Base-by-base conservation (phyloP, 768 basidiomycete genomes). In the Xerocomellus intermedius region DNA sequence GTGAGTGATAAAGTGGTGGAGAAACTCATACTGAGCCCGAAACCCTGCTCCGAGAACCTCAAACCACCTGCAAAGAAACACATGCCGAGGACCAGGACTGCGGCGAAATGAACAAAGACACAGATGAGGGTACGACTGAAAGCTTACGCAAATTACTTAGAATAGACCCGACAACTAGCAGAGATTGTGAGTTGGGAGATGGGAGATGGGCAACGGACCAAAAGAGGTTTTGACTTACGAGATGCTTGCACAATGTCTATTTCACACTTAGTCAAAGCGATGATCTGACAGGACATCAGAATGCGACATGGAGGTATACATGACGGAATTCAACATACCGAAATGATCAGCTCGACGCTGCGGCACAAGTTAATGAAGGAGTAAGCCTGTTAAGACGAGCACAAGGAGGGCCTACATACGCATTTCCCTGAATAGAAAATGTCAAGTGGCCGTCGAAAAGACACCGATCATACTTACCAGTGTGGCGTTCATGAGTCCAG, bases 401-500 rank as follows among this genome's bases (percentile, higher is more conserved):
- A 21, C 12, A 24, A 28, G n/a, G 32, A 42, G 12, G 19, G 13
- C 12, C 3, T 10, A 63, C 68, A 55, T 54, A 69, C 69, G 68
- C 62, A 47, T 69, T 69, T 55, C 68, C 68, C 68, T 69, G 35
- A 4, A 32, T 24, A 48, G 19, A 47, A 48, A 42, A 3, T 32
- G 38, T 56, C 10, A 44, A 32, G 30, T 52, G 4, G n/a, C 21
- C 6, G 22, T 16, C 13, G 7, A 39, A 47, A 47, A 22, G 16
- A 26, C 5, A 14, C 13, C 5, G 12, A 44, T 13, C 8, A 35
- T 13, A 65, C 79, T 57, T 61, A 90, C 87, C 62, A 91, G 73
- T 8, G 91, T 94, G 17, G 91, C 92, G 71, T 93, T 94, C 50
- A 94, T 68, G 2, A 94, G 78, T 33, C 91, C 91, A 7, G 90